Percentiles rank a stretch among this genome's conserved stretches.
These are phyloP conservation scores for Cyberlindnera mycetangii DNA, from an alignment of 805 yeast genomes.

Conservation along the genomic window DNA sequence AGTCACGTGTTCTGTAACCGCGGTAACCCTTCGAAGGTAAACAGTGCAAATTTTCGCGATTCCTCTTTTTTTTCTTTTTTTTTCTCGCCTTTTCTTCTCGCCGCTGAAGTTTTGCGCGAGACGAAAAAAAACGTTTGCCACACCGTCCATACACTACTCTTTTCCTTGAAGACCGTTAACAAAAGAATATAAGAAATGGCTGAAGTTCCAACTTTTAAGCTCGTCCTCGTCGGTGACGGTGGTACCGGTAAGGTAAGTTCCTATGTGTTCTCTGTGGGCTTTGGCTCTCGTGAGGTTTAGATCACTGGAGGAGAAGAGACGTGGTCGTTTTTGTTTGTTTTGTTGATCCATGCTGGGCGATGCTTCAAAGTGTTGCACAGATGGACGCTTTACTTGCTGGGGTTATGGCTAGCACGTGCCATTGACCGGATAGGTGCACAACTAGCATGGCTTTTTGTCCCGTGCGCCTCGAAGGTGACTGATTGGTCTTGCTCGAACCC, in stretches of 20 bases:
- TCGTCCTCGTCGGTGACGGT: conserved; percentile 99
- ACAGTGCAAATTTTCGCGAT: conserved; percentile 3
- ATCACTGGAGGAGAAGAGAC: too few species aligned
- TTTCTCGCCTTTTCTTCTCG: not conserved
- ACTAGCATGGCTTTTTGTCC: too few species aligned
- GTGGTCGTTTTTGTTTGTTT: too few species aligned
- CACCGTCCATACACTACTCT: not conserved
- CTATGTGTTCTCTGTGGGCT: too few species aligned
- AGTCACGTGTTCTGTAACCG: not conserved
- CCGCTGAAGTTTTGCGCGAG: not conserved
- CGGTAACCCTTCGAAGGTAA: not conserved
- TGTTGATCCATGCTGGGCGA: too few species aligned
- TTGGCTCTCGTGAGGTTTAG: too few species aligned
- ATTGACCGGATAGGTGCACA: too few species aligned
- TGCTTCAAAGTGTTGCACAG: too few species aligned
- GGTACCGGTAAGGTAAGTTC: conserved; percentile 93
- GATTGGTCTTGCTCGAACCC: too few species aligned
- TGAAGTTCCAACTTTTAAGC: conserved; percentile 94
- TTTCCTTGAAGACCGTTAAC: not conserved
- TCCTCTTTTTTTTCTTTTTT: not conserved
- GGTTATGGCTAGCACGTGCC: too few species aligned
- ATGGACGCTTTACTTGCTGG: too few species aligned
- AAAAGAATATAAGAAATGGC: conserved; percentile 45
- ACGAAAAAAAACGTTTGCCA: not conserved
- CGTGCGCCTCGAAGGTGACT: too few species aligned